These are phyloP conservation scores for Coemansia sp. DNA, from an alignment of 192 early-diverging fungal genomes.

Conservation along the genomic window DNA sequence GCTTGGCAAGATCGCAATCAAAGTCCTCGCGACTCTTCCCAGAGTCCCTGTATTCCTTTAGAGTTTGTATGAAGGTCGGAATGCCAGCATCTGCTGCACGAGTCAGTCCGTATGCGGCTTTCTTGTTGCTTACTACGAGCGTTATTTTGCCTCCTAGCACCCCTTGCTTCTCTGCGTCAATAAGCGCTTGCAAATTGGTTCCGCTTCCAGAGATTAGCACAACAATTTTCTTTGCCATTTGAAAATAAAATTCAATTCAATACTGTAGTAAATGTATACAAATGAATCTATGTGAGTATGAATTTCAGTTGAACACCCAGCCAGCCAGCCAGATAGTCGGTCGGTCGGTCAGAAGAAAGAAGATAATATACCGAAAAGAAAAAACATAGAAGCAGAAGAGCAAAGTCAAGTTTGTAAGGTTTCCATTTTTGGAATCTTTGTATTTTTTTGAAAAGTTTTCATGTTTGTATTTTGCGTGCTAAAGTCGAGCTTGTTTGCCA, in stretches of 20 bases:
- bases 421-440: too few species aligned
- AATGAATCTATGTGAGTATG: background rate
- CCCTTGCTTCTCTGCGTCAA: slow-evolving; percentile 68
- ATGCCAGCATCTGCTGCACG: slow-evolving; percentile 81
- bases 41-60: slow-evolving; percentile 82
- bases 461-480: too few species aligned
- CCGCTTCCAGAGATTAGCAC: slow-evolving; percentile 95
- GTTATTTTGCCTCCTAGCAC: slow-evolving; percentile 66
- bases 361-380: too few species aligned
- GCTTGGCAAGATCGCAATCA: slow-evolving; percentile 79
- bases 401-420: too few species aligned
- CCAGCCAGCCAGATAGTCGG: too few species aligned
- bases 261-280: background rate
- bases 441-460: too few species aligned
- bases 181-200: slow-evolving; percentile 94
- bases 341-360: too few species aligned
- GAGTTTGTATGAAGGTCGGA: slow-evolving; percentile 75
- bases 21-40: slow-evolving; percentile 85
- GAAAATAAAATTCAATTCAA: background rate
- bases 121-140: slow-evolving; percentile 88
- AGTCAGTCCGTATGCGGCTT: slow-evolving; percentile 83
- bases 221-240: slow-evolving; percentile 61
- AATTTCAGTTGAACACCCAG: background rate
- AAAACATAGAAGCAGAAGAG: too few species aligned
- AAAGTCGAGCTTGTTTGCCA: too few species aligned